Percentiles rank a stretch among this genome's conserved stretches.
phyloP scores from a whole-genome alignment of 345 rosid genomes.

The Turritis glabra region DNA sequence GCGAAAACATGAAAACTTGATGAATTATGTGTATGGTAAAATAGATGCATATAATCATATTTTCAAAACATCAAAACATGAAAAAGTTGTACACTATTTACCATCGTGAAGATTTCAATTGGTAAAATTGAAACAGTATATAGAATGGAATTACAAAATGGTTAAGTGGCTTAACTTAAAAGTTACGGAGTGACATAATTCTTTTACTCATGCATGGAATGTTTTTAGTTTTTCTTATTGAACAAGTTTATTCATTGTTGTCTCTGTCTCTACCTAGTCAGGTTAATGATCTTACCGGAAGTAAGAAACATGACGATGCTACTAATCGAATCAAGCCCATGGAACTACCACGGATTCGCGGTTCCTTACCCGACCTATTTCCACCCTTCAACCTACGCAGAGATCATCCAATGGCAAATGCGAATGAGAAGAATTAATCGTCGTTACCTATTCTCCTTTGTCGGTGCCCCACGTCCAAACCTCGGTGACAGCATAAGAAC shows the following conservation, averaged over 20 bases:
- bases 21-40: not conserved
- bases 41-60: not conserved
- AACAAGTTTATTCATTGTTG: conserved; percentile 24
- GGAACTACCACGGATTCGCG: conserved; percentile 68
- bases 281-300: conserved; percentile 67
- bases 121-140: not conserved
- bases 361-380: conserved; percentile 82
- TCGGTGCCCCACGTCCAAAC: conserved; percentile 61
- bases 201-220: not conserved
- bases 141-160: not conserved
- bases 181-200: not conserved
- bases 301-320: conserved; percentile 68
- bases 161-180: not conserved
- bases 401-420: conserved; percentile 64
- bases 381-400: conserved; percentile 62
- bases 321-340: conserved; percentile 77
- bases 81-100: no score
- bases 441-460: conserved; percentile 61
- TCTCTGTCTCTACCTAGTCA: conserved; percentile 14
- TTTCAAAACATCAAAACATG: no score
- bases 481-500: conserved; percentile 50
- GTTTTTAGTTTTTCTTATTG: not conserved
- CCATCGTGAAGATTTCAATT: no score
- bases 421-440: conserved; percentile 53
- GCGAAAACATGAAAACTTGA: not conserved